Evolutionary conservation across 1,139 yeast genomes (phyloP).

Genomic region (Magnusiomyces suaveolens): DNA sequence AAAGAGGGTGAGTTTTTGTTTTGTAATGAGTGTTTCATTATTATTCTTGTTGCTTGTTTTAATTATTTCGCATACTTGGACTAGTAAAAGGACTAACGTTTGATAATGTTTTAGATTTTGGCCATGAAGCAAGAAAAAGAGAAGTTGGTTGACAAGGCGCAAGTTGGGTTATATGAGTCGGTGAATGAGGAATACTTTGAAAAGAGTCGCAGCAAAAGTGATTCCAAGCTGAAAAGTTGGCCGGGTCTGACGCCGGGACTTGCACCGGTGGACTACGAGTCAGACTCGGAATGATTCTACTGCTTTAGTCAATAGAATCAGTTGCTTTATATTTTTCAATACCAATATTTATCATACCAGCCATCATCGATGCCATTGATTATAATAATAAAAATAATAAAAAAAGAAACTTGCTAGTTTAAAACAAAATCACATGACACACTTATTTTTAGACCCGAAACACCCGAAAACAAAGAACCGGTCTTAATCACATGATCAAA

Average conservation of each 20-base stretch:
- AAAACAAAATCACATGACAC: not conserved
- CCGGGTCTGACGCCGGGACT: constrained; percentile 78
- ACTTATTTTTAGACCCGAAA: not conserved
- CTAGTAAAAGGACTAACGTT: not conserved
- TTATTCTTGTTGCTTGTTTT: not conserved
- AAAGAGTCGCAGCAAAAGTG: constrained; percentile 4
- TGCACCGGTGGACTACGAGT: constrained; percentile 69
- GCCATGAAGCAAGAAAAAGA: constrained; percentile 10
- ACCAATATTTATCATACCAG: not conserved
- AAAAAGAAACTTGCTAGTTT: too few relatives aligned
- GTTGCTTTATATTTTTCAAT: too few relatives aligned
- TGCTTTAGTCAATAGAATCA: too few relatives aligned
- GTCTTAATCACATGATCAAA: not conserved
- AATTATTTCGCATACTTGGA: not conserved
- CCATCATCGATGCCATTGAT: not conserved
- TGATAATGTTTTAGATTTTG: constrained; percentile 7
- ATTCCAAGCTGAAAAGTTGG: constrained; percentile 37
- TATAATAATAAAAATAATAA: too few relatives aligned
- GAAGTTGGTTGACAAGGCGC: constrained; percentile 7
- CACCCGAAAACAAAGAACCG: not conserved
- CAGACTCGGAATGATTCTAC: constrained; percentile 17
- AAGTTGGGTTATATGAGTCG: constrained; percentile 12
- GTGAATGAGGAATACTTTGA: constrained; percentile 13
- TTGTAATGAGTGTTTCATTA: not conserved
- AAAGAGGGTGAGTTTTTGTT: constrained; percentile 9